A percentile compares a stretch with the other conserved stretches of the same genome.
phyloP scores from a whole-genome alignment of 768 basidiomycete genomes.

The Tulasnella sp. region DNA sequence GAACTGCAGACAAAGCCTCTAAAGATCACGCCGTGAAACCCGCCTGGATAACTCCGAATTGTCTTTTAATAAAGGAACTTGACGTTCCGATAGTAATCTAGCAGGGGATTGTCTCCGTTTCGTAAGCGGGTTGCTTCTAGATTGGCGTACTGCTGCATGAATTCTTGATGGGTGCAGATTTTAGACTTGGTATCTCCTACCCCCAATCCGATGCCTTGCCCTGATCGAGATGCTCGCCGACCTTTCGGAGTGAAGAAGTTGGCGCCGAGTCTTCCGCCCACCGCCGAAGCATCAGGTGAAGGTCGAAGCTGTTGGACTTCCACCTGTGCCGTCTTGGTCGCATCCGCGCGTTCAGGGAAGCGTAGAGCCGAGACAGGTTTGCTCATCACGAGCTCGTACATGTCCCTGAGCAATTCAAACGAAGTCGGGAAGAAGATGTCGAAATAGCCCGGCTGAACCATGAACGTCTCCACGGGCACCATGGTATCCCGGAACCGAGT shows the following conservation, averaged over 20 bases:
- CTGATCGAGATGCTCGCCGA: conserved; percentile 51
- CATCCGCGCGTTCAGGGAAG: neutral
- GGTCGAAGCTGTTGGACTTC: conserved; percentile 27
- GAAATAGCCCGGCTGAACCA: conserved; percentile 92
- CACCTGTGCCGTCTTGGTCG: neutral
- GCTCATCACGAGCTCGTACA: conserved; percentile 77
- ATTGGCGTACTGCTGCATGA: conserved; percentile 77
- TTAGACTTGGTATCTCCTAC: conserved; percentile 70
- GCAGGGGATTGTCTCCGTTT: conserved; percentile 81
- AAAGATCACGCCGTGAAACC: neutral
- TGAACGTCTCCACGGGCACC: conserved; percentile 79
- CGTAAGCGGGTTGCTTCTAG: conserved; percentile 53
- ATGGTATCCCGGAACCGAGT: conserved; percentile 76
- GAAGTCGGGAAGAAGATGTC: conserved; percentile 98
- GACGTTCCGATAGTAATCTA: conserved; percentile 87
- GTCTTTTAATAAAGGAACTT: conserved; percentile 85
- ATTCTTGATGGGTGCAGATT: conserved; percentile 82
- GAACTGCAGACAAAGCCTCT: neutral
- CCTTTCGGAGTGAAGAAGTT: conserved; percentile 53
- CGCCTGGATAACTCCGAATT: no score
- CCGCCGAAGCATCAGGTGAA: conserved; percentile 41
- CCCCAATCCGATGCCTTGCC: conserved; percentile 60
- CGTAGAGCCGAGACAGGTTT: conserved; percentile 29
- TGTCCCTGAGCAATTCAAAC: conserved; percentile 72
- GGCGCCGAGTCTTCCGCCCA: conserved; percentile 41